A percentile compares a stretch with the other conserved stretches of the same genome.
Evolutionary conservation across 2,329 filamentous ascomycete genomes (phyloP).

Genomic region (Pseudophaeomoniella oleicola): DNA sequence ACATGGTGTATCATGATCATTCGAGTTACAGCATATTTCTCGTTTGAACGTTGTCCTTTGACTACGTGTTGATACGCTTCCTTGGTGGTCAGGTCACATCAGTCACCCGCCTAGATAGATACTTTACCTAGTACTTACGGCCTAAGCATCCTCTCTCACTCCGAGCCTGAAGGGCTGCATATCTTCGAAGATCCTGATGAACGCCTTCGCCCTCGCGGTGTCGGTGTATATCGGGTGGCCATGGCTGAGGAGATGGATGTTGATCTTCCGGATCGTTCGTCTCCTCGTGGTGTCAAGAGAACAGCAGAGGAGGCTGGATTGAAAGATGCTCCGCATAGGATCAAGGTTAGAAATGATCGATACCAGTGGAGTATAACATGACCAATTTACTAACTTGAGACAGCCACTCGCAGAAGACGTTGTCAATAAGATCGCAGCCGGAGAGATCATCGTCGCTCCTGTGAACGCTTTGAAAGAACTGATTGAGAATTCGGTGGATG

Average conservation of each 20-base stretch:
- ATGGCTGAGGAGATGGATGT: constrained; percentile 30
- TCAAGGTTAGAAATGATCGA: constrained; percentile 31
- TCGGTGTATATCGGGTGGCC: not conserved
- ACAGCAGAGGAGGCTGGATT: constrained; percentile 30
- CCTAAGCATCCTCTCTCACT: too few relatives aligned
- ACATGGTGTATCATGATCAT: too few relatives aligned
- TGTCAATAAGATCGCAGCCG: constrained; percentile 95
- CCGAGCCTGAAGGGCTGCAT: too few relatives aligned
- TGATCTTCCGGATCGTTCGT: constrained; percentile 13
- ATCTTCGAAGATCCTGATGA: not conserved
- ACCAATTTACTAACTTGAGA: constrained; percentile 9
- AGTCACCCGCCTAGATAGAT: too few relatives aligned
- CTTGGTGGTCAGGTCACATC: too few relatives aligned
- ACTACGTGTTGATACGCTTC: too few relatives aligned
- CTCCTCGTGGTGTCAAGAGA: constrained; percentile 31
- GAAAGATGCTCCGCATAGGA: constrained; percentile 30
- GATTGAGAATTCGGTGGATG: constrained; percentile 93
- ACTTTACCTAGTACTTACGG: too few relatives aligned
- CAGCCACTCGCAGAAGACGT: constrained; percentile 82
- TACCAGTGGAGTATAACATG: constrained; percentile 19
- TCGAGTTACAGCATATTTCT: too few relatives aligned
- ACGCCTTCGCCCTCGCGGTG: not conserved
- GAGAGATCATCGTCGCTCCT: constrained; percentile 94
- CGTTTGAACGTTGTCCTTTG: too few relatives aligned
- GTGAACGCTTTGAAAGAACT: constrained; percentile 93